Base-by-base conservation (phyloP, 2,329 filamentous ascomycete species). In the Canariomyces notabilis region DNA sequence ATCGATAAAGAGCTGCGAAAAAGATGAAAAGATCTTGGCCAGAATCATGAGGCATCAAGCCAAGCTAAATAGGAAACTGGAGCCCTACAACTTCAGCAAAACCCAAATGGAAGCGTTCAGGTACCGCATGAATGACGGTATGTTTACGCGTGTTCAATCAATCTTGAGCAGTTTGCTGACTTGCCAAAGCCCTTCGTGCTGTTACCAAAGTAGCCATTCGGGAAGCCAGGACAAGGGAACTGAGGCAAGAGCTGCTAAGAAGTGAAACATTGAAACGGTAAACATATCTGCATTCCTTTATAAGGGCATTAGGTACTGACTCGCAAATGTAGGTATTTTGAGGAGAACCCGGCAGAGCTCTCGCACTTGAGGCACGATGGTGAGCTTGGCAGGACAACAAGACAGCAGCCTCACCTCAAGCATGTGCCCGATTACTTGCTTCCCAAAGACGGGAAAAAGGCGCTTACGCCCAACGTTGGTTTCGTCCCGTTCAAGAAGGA, bases 21-120 rank as follows among this genome's bases (percentile, higher is more conserved):
- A 91, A 51, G 91, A 98, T 61, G 93, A 97, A 63, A 83, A 85
- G 61, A 77, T 95, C 1, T 70, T 98, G 26, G 77, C 78, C 19
- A 89, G 86, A 64, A 93, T 98, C 55, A 76, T 79, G 46, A 83
- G 83, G 56, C 81, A 87, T 46, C 91, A 97, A 65, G 71, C 72
- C 11, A 89, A 91, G 64, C 80, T 81, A 49, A 87, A 84, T 49
- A 83, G 88, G 56, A 85, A 89, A 61, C 75, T 97, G 23, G 87
- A 93, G 63, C 87, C 89, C 9, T 98, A 95, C 71, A 82, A 85
- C 58, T 96, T 98, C 62, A 90, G 96, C 68, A 94, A 94, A 84
- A 82, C 85, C 62, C 88, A 94, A 61, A 82, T 98, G 18, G 89
- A 96, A 55, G 87, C 87, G 3, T 97, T 98, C 73, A 79, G 91